Base-by-base conservation (phyloP, 1,284 basidiomycete genomes). In the Melanopsichium pennsylvanicum region DNA sequence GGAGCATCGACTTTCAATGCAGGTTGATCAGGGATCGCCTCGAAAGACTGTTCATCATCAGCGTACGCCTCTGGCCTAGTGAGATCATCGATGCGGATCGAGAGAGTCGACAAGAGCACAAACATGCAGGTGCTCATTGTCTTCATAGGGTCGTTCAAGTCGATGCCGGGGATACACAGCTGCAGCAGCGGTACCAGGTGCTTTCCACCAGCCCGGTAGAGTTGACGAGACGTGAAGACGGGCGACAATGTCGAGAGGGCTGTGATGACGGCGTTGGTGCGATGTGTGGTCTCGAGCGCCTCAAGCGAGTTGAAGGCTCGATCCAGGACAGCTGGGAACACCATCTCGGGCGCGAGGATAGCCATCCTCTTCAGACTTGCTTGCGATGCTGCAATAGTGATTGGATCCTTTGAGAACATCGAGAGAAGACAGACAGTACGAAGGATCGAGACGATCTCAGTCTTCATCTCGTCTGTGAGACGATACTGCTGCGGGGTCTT, bases 131-230 rank as follows among this genome's bases (percentile, higher is more conserved):
- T 86, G 63, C 61, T 68, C 64, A 93, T 84, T 2, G 94, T 97
- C 85, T 97, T 97, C 68, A 87, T 85, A 0, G 93, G 92, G 70
- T 97, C 94, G 81, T 97, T 97, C 86, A 95, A 81, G 82, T 95
- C 93, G 62, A 96, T 92, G 5, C 93, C 93, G 13, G 95, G 94
- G 34, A 97, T 84, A 64, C 90, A 92, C 29, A 97, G 84, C 72
- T 96, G 92, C 51, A 98, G 86, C 18, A 98, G 85, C 18, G 93
- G 92, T 2, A 93, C 84, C 27, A 97, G 84, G 78, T 93, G 90
- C 79, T 91, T 93, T 81, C 93, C 90, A 1, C 93, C 95, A 3
- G 90, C 88, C 7, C 89, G 84, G 75, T 84, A 97, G 33, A 90
- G 81, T 22, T 85, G 85, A 64, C 92, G 90, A 2, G 88, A 88